Evolutionary conservation across 805 yeast species (phyloP).

Genomic region (Jamesozyma gamospora): DNA sequence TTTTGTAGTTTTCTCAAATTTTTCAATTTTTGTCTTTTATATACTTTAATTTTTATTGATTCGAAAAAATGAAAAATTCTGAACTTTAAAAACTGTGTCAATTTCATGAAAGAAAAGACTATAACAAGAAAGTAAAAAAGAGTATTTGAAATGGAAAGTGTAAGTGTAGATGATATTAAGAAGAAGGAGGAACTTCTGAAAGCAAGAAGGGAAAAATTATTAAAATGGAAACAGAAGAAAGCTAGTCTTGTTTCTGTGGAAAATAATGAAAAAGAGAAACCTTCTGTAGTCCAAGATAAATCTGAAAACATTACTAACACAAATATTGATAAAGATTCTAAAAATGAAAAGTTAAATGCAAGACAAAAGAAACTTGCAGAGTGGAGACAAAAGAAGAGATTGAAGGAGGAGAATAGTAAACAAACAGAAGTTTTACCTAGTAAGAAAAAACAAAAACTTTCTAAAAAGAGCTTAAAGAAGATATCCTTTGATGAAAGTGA

Average conservation of each 20-base stretch:
- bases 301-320: background rate
- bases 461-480: slow-evolving; percentile 2
- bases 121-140: too few species aligned
- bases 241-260: slow-evolving; percentile 25
- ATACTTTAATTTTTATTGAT: too few species aligned
- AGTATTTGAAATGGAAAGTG: slow-evolving; percentile 12
- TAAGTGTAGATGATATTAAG: slow-evolving; percentile 11
- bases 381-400: slow-evolving; percentile 39
- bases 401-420: slow-evolving; percentile 13
- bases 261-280: slow-evolving; percentile 8
- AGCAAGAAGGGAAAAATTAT: slow-evolving; percentile 42
- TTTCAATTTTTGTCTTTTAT: too few species aligned
- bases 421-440: background rate
- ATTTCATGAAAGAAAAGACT: too few species aligned
- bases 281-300: background rate
- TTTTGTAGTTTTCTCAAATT: too few species aligned
- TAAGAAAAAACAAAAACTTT: slow-evolving; percentile 1
- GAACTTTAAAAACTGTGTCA: too few species aligned
- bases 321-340: background rate
- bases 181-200: slow-evolving; percentile 30
- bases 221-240: slow-evolving; percentile 53
- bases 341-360: slow-evolving; percentile 11
- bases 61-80: too few species aligned
- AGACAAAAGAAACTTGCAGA: slow-evolving; percentile 38
- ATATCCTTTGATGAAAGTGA: slow-evolving; percentile 11